phyloP scores from a whole-genome alignment of 805 yeast genomes.

The Komagataella pseudopastoris region DNA sequence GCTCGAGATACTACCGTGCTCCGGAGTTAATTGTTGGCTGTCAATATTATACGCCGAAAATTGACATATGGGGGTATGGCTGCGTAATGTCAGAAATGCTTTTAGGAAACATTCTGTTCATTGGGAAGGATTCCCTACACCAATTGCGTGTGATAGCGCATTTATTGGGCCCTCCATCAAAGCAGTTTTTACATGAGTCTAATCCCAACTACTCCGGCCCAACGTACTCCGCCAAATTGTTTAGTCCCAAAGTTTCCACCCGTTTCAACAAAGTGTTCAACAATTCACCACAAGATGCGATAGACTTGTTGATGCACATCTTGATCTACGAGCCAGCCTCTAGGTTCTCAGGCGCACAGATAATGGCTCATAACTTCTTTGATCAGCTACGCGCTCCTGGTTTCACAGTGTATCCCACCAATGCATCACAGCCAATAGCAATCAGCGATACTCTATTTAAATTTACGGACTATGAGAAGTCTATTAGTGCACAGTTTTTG shows the following conservation, averaged over 20 bases:
- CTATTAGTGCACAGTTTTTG: not conserved
- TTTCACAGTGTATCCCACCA: constrained; percentile 21
- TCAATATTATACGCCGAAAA: constrained; percentile 74
- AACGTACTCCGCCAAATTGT: constrained; percentile 32
- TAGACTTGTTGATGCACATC: constrained; percentile 69
- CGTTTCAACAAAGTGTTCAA: constrained; percentile 52
- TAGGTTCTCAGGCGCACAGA: constrained; percentile 69
- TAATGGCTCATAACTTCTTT: constrained; percentile 81
- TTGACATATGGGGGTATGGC: constrained; percentile 97
- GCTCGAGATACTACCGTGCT: constrained; percentile 91
- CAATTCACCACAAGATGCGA: constrained; percentile 72
- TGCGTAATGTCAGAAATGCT: constrained; percentile 93
- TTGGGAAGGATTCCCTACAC: constrained; percentile 79
- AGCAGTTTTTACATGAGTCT: constrained; percentile 55
- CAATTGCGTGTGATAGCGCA: constrained; percentile 88
- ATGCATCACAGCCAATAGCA: constrained; percentile 20
- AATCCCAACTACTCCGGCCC: constrained; percentile 71
- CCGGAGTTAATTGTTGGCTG: constrained; percentile 94
- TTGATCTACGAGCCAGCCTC: constrained; percentile 83
- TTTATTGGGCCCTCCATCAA: constrained; percentile 78
- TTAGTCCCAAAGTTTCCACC: constrained; percentile 1
- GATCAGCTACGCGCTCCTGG: constrained; percentile 60
- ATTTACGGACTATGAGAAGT: constrained; percentile 52
- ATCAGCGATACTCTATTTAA: constrained; percentile 39
- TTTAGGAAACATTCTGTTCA: constrained; percentile 88